Base-by-base conservation (phyloP, 192 early-diverging fungal species). In the Rhizophlyctis rosea region DNA sequence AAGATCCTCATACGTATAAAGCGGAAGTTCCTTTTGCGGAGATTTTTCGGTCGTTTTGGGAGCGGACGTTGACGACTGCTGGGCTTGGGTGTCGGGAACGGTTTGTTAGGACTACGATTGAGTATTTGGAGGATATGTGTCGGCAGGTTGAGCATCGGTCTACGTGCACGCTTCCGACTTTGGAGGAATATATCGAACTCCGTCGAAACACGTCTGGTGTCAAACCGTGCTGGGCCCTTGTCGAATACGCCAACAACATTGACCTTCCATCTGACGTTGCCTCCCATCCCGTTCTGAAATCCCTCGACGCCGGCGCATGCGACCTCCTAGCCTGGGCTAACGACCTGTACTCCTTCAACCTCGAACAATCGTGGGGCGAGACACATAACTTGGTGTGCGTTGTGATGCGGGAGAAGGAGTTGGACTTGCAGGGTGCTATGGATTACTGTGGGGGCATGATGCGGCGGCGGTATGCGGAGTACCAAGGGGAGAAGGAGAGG, bases 361-460 rank as follows among this genome's bases (percentile, higher is more conserved):
- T 47, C 39, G 39, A 47, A n/a, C 39, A 47, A n/a, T 47, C 39
- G 39, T 47, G 39, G 39, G 39, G 39, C 39, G 39, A 47, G 39
- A 47, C 39, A n/a, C 39, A 47, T 9, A 47, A 47, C n/a, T n/a
- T 47, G 39, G n/a, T 47, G 11, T 9, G 9, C 39, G 39, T 47
- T n/a, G 9, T n/a, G 39, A 47, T 47, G 39, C 9, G n/a, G 39
- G 39, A 47, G 39, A 47, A 47, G 39, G n/a, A 47, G 11, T n/a
- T 47, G 39, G 9, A 9, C 11, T n/a, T 47, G 11, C 39, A 47
- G 39, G 11, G n/a, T 9, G 39, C 11, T n/a, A n/a, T 47, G 39
- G 39, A 47, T n/a, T 47, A 13, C n/a, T 9, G 9, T n/a, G 39
- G 39, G 11, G 39, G n/a, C 11, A 9, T 47, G 39, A 47, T 47